Evolutionary conservation across 495 filamentous ascomycete species (phyloP), one percentile per base, ranked within the genome.

Genomic region (Hypoxylon crocopeplum): DNA sequence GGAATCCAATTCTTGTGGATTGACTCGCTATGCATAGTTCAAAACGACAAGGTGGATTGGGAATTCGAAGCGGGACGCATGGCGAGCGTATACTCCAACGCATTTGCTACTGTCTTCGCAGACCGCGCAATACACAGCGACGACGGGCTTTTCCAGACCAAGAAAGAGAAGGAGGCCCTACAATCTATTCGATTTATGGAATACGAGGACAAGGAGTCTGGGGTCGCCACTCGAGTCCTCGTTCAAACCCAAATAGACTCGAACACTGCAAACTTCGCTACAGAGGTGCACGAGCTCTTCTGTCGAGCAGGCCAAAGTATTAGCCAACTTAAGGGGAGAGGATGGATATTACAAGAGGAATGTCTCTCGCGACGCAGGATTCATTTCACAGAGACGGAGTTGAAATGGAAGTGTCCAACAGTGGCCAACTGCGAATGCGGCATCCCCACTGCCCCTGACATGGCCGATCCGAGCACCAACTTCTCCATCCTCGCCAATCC

Each of bases 21-120:
- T 15, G 51, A 55, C 24, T 46, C 51, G n/a, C n/a, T n/a, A n/a
- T n/a, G n/a, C n/a, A n/a, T n/a, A n/a, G n/a, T n/a, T n/a, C n/a
- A n/a, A n/a, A 20, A 69, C 25, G 32, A 38, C n/a, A 12, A 16
- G 0, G 19, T 25, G 5, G 69, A 72, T 37, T 69, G 66, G 66
- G 53, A 21, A 16, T 20, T n/a, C 12, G 61, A 72, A 32, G 50
- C 60, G 3, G 16, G n/a, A 2, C 22, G 42, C 0, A 67, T 66
- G 51, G 57, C 46, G 13, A 12, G 10, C 13, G 48, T 72, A 4
- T 72, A 72, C 33, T 33, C 22, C 25, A 55, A 64, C 27, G 48
- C 66, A 0, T 51, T 44, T 30, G 37, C 63, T 19, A 67, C 55
- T 0, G 56, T 72, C 3, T 48, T 49, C n/a, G 69, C 60, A 11